Conservation (phyloP, 768 basidiomycete species). For the Leccinum imitatum region DNA sequence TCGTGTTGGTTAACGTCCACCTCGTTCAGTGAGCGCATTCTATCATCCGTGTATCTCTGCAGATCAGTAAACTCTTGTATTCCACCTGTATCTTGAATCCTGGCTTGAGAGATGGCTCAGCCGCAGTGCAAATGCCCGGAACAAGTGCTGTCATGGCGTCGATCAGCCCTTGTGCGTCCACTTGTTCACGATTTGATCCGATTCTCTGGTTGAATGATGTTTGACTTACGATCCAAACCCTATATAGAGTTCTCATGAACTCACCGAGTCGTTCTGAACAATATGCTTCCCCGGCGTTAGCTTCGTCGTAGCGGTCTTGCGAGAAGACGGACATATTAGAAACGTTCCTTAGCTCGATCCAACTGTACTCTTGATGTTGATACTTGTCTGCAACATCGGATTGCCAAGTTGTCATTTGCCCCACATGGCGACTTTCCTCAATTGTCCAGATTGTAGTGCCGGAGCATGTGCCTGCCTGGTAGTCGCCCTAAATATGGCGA, state of each 20-base stretch:
- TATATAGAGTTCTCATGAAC: constrained; percentile 7
- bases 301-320: background rate
- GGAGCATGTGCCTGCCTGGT: background rate
- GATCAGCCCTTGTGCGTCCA: constrained; percentile 18
- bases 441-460: background rate
- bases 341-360: constrained; percentile 4
- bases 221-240: constrained; percentile 1
- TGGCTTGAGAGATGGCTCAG: constrained; percentile 5
- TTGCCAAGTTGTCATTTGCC: constrained; percentile 14
- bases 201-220: constrained; percentile 2
- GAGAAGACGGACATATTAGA: constrained; percentile 10
- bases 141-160: constrained; percentile 4
- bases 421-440: constrained; percentile 3
- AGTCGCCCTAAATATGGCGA: background rate
- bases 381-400: constrained; percentile 2
- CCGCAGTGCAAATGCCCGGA: constrained; percentile 1
- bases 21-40: constrained; percentile 17
- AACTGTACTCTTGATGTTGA: constrained; percentile 13
- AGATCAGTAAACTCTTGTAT: constrained; percentile 19
- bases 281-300: background rate
- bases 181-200: background rate
- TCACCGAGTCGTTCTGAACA: background rate
- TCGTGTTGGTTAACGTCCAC: constrained; percentile 13
- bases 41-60: constrained; percentile 14
- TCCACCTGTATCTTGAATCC: constrained; percentile 3